phyloP scores from a whole-genome alignment of 352 stramenopile genomes.

The Phytopythium helicoides region DNA sequence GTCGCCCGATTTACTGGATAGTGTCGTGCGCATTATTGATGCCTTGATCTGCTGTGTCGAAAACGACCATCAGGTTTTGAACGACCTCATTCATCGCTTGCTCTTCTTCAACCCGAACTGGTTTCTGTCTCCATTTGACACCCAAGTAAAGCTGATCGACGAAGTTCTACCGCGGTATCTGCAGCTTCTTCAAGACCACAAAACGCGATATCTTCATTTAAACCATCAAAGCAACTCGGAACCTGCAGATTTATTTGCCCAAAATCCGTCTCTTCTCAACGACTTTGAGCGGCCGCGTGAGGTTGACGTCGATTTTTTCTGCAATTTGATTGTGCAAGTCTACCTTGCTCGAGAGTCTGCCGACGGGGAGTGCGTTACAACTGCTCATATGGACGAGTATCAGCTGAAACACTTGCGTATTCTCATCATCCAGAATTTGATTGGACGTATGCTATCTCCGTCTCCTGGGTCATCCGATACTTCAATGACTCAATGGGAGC shows the following conservation, averaged over 20 bases:
- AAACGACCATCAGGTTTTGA: conserved; percentile 24
- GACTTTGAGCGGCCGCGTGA: conserved; percentile 9
- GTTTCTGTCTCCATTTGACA: conserved; percentile 77
- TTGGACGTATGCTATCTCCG: conserved; percentile 65
- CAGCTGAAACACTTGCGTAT: conserved; percentile 37
- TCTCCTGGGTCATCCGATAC: conserved; percentile 8
- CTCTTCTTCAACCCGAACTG: conserved; percentile 79
- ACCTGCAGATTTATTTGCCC: neutral
- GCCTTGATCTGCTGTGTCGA: conserved; percentile 41
- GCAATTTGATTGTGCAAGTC: conserved; percentile 68
- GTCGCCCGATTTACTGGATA: conserved; percentile 53
- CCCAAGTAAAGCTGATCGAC: conserved; percentile 62
- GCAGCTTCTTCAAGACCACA: conserved; percentile 40
- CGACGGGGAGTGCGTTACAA: conserved; percentile 19
- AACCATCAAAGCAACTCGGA: neutral
- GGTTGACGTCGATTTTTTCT: conserved; percentile 76
- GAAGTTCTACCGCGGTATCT: conserved; percentile 64
- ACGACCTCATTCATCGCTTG: conserved; percentile 57
- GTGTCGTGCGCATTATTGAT: conserved; percentile 61
- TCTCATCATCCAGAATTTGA: conserved; percentile 66
- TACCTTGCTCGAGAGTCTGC: conserved; percentile 33
- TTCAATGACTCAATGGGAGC: conserved; percentile 49
- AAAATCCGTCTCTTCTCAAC: neutral
- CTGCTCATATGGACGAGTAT: conserved; percentile 30
- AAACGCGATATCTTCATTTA: neutral